Evolutionary conservation across 2,329 filamentous ascomycete genomes (phyloP).

Genomic region (Fusarium protoensiforme): DNA sequence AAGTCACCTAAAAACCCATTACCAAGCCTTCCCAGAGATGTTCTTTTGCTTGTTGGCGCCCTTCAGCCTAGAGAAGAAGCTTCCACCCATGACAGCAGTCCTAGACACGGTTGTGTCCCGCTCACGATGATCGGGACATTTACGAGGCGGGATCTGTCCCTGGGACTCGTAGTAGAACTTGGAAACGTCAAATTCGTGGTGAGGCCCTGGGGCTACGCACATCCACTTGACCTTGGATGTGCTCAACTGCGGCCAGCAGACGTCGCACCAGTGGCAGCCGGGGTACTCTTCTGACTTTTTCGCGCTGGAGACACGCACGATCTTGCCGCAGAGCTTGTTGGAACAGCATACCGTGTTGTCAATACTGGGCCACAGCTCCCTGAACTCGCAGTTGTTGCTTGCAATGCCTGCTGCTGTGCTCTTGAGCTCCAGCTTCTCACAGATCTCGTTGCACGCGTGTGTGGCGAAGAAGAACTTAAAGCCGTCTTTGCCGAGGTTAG

Average conservation of each 20-base stretch:
- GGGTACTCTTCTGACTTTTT: conserved; percentile 37
- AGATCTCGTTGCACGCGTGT: conserved; percentile 50
- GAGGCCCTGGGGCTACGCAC: conserved; percentile 37
- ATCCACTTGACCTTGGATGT: conserved; percentile 32
- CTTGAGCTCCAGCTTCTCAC: conserved; percentile 43
- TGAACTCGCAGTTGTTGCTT: conserved; percentile 39
- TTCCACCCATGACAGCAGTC: conserved; percentile 12
- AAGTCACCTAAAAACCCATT: not conserved
- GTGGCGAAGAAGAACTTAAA: conserved; percentile 53
- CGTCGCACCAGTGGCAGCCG: conserved; percentile 45
- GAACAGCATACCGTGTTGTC: conserved; percentile 49
- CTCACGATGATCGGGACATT: conserved; percentile 33
- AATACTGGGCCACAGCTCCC: conserved; percentile 46
- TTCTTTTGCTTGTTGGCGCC: conserved; percentile 19
- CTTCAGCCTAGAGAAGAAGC: conserved; percentile 19
- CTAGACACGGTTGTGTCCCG: conserved; percentile 7
- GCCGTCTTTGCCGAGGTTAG: conserved; percentile 48
- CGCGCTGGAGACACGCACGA: conserved; percentile 40
- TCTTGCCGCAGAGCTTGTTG: conserved; percentile 53
- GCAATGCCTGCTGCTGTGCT: conserved; percentile 38
- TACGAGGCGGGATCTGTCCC: conserved; percentile 37
- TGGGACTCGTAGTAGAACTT: conserved; percentile 51
- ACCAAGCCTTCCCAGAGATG: conserved; percentile 23
- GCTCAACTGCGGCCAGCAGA: conserved; percentile 47
- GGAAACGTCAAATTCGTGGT: conserved; percentile 48